Base-by-base conservation (phyloP, 2,329 filamentous ascomycete species). In the Seiridium cupressi region DNA sequence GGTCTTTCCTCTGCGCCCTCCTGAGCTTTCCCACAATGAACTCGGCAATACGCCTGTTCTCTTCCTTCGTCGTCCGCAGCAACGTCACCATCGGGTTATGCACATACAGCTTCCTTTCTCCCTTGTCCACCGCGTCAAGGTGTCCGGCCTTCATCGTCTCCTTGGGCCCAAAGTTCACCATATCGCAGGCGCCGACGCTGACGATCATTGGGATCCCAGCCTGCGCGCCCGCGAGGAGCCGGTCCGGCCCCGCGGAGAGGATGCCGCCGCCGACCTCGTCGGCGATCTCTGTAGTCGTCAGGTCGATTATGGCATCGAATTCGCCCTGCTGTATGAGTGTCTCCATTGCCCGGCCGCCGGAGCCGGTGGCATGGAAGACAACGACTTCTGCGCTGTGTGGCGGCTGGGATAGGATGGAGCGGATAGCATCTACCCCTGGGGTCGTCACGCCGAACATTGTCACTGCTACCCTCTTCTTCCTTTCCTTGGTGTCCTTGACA, bases 401-500 rank as follows among this genome's bases (percentile, higher is more conserved):
- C 1, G 70, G 62, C 56, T 84, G 18, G 31, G 57, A 77, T 0
- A 90, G 76, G 51, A 81, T 72, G 1, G 71, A 65, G 0, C 86
- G 79, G 1, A 88, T 82, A 1, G 70, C 73, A 51, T 87, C 82
- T 0, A 87, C 88, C 9, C 82, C 84, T 0, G 88, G 87, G 0
- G 88, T 91, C 0, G 89, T 92, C 5, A 91, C 88, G 2, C 89
- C 89, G 67, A 91, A 91, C 89, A 91, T 91, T 2, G 88, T 90
- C 32, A 91, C 82, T 0, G 82, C 89, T 5, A 91, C 76, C 0
- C 81, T 75, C 59, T 79, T 81, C 65, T 78, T 80, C 7, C 63
- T 55, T n/a, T 48, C 3, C 3, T 11, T 32, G 10, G n/a, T 48
- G 32, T 62, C 32, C 11, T 60, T 57, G n/a, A 18, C 13, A 31